Base-by-base conservation (phyloP, 2,329 filamentous ascomycete genomes). In the Cladosporium sp. region DNA sequence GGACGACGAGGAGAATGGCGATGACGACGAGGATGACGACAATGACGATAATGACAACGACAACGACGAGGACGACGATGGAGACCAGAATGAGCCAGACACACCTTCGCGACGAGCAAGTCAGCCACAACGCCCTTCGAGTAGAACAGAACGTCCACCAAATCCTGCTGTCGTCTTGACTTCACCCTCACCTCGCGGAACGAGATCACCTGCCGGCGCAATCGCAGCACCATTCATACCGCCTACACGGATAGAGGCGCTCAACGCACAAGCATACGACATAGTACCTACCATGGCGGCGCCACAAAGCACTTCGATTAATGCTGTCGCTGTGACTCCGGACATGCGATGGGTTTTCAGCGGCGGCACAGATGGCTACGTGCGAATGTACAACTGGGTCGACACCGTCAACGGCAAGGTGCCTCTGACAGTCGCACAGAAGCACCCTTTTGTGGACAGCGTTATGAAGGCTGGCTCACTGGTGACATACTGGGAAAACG, bases 401-500 rank as follows among this genome's bases (percentile, higher is more conserved):
- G 89, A 90, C 30, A 96, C 93, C 4, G 91, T 94, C 58, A 98
- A 98, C 65, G 90, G 90, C 56, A 96, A 95, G 70, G 81, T 93
- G 29, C 84, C 92, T 53, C 74, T 98, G 60, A 98, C 93, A 0
- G 93, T 98, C 5, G 93, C 93, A 27, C 93, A 98, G 72, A 79
- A 88, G 42, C 93, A 98, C 65, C 93, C 93, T 0, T 98, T 97
- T 62, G 93, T 98, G 35, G 93, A 98, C 66, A 95, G 88, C 60
- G 93, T 98, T 38, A 88, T 89, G 50, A 98, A 98, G 69, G 91
- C 92, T 2, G 93, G 91, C 1, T 88, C 95, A 5, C 72, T 97
- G 43, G 84, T 96, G 79, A 95, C 88, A 45, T 98, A 98, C 68
- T 98, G 93, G 93, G 93, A 96, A 68, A 98, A 97, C 62, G 91